These are phyloP conservation scores for Epichloe sp. DNA, from an alignment of 2,329 filamentous ascomycete species.

Conservation along the genomic window DNA sequence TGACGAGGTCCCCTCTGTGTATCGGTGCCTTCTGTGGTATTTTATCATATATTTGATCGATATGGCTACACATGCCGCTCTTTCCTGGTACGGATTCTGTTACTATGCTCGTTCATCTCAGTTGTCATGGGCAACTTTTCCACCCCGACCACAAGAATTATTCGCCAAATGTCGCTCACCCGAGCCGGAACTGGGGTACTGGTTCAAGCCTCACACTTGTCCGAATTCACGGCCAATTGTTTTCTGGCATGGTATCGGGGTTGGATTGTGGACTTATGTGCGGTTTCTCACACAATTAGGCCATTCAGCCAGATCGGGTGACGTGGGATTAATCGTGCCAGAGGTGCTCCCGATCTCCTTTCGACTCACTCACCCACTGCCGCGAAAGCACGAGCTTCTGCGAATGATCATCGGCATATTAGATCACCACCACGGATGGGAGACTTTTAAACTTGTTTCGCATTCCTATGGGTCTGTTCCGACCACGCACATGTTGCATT, in stretches of 20 bases:
- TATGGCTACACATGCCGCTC: slow-evolving; percentile 30
- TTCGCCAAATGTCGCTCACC: slow-evolving; percentile 33
- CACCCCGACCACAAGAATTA: slow-evolving; percentile 39
- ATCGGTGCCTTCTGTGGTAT: slow-evolving; percentile 54
- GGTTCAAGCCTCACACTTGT: slow-evolving; percentile 47
- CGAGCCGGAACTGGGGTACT: slow-evolving; percentile 44
- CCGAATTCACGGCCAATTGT: slow-evolving; percentile 40
- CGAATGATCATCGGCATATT: slow-evolving; percentile 44
- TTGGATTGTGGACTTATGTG: slow-evolving; percentile 52
- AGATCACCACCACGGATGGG: slow-evolving; percentile 38
- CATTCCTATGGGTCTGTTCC: slow-evolving; percentile 55
- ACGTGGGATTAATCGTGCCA: slow-evolving; percentile 50
- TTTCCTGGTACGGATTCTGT: slow-evolving; percentile 36
- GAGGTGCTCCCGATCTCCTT: slow-evolving; percentile 55
- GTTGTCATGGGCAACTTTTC: slow-evolving; percentile 33
- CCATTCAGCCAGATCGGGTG: slow-evolving; percentile 13
- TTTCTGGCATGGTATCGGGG: slow-evolving; percentile 59
- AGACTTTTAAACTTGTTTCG: slow-evolving; percentile 44
- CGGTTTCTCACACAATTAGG: slow-evolving; percentile 42
- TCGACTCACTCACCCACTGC: slow-evolving; percentile 42
- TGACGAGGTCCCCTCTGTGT: slow-evolving; percentile 47
- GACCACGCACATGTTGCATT: slow-evolving; percentile 46
- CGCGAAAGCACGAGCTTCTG: slow-evolving; percentile 39
- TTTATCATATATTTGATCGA: slow-evolving; percentile 42
- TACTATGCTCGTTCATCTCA: slow-evolving; percentile 30